Evolutionary conservation across 495 filamentous ascomycete genomes (phyloP), one percentile per base, ranked within the genome.

Genomic region (Polyplosphaeria fusca): DNA sequence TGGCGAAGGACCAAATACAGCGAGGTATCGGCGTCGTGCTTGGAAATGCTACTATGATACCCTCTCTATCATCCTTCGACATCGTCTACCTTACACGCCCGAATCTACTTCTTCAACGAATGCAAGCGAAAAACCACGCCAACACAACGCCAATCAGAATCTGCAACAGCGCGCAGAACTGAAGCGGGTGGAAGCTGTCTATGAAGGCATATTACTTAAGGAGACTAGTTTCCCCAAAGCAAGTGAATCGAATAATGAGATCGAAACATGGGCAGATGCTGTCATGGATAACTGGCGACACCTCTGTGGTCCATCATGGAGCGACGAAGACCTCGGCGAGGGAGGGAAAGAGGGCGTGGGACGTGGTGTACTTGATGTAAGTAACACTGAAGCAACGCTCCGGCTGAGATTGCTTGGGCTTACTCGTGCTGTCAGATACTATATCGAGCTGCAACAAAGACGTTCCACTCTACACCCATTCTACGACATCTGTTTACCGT

Each of bases 391-490:
- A 7, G 7, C 30, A 35, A 7, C 7, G 7, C 30, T 14, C 14
- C 30, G 14, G 22, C 3, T 47, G 14, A 5, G 13, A 3, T 14
- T 30, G 16, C 16, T 41, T 43, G 48, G 9, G 47, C 12, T 3
- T 5, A 9, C 4, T 12, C 3, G 16, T 40, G 43, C 60, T n/a
- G n/a, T n/a, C n/a, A 94, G 71, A 86, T 89, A 24, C 74, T 96
- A 9, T 95, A 95, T 63, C 82, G 86, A 18, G 90, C 91, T 24
- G 87, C 93, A 9, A 87, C 86, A 1, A 94, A 91, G 70, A 94
- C 90, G 0, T 98, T 90, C 63, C 93, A 97, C 67, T 97, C 94
- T 1, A 92, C 91, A 4, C 71, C 86, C 20, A 84, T 97, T 47
- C 73, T 98, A 25, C 78, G 92, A 49, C 85, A 94, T 67, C 77